Base-by-base conservation (phyloP, 176 grass and related monocot species). In the Secale cereale region DNA sequence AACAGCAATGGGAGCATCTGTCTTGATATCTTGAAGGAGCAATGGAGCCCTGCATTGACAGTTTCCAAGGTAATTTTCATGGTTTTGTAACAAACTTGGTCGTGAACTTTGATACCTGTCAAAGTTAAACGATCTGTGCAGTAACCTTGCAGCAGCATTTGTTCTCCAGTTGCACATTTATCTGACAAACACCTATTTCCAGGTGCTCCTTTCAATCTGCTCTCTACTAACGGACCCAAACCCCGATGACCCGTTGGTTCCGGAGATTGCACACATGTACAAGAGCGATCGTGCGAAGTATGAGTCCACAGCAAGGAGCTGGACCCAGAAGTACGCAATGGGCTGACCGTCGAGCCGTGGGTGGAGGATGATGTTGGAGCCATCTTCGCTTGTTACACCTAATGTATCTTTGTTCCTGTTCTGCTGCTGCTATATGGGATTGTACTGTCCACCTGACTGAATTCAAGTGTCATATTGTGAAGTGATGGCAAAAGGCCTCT, bases 11-110 rank as follows among this genome's bases (percentile, higher is more conserved):
- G 89, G 32, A 91, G 89, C 85, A 91, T 91, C 39, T 91, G 89
- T 50, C 89, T 91, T 91, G 89, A 91, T 87, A 91, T 91, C 69
- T 67, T 91, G 29, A 91, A 91, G 85, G 89, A 91, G 20, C 89
- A 91, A 37, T 91, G 89, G 89, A 91, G 89, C 81, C 89, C 89
- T 81, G 89, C 89, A 8, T 76, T 91, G 85, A 91, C 85, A 41
- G 85, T 91, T 76, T 91, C 89, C 7, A 87, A 91, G 89, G 89
- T 84, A n/a, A n/a, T 31, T 63, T 2, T 25, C 30, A 5, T 63
- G 20, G 4, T 6, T 71, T 9, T 26, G 16, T 54, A 39, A 50
- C 19, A 25, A 65, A 68, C 6, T 46, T 1, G 2, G 45, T 66
- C 20, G 65, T 46, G 20, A 60, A n/a, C 40, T 14, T n/a, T 29